These are phyloP conservation scores for Grigorovia humatica DNA, from an alignment of 805 yeast species.

Conservation along the genomic window DNA sequence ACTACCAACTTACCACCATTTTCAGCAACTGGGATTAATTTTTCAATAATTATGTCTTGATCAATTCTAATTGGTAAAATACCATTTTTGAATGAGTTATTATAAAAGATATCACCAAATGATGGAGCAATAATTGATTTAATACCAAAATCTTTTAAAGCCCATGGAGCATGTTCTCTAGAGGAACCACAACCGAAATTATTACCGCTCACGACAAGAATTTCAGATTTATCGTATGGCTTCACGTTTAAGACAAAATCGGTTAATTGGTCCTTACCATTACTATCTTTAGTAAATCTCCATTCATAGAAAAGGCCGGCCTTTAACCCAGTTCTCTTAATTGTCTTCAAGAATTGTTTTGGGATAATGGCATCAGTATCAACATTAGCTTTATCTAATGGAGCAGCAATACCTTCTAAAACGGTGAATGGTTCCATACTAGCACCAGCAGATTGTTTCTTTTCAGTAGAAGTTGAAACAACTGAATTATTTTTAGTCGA, in stretches of 20 bases:
- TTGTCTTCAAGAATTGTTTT: constrained; percentile 94
- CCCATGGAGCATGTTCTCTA: constrained; percentile 99
- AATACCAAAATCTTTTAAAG: constrained; percentile 94
- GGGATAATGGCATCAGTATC: constrained; percentile 99
- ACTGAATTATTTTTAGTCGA: constrained; percentile 39
- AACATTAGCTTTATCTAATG: constrained; percentile 86
- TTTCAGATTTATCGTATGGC: constrained; percentile 72
- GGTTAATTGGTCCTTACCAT: constrained; percentile 71
- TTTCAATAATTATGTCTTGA: constrained; percentile 58
- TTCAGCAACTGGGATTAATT: constrained; percentile 71
- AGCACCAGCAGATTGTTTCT: constrained; percentile 28
- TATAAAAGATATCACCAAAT: constrained; percentile 96
- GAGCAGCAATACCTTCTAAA: constrained; percentile 84
- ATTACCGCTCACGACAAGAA: constrained; percentile 87
- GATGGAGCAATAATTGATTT: constrained; percentile 95
- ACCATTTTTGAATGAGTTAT: constrained; percentile 94
- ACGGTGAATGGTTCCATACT: constrained; percentile 74
- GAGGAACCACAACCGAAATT: constrained; percentile 99
- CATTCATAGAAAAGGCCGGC: constrained; percentile 87
- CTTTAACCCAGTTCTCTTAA: constrained; percentile 89
- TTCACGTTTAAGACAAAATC: constrained; percentile 82
- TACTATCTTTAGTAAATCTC: constrained; percentile 58
- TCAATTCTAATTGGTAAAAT: constrained; percentile 84
- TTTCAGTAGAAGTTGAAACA: constrained; percentile 41
- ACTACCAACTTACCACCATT: constrained; percentile 60